Evolutionary conservation across 495 filamentous ascomycete species (phyloP), one percentile per base, ranked within the genome.

Genomic region (Entonaema liquescens): DNA sequence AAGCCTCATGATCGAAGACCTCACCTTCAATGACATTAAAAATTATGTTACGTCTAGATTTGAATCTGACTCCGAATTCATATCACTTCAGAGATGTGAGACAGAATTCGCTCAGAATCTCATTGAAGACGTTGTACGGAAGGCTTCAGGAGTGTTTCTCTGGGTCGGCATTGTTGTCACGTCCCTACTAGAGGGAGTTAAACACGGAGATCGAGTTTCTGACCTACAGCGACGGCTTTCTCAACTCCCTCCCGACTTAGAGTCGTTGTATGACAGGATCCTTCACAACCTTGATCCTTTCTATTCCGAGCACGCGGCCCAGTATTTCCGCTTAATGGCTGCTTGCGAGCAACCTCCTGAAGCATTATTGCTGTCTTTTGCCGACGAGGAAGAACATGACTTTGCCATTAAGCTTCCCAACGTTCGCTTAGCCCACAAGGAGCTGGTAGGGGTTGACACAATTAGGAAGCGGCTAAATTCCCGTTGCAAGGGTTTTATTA

Each of bases 111-210:
- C 31, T 7, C 31, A 64, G 4, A 5, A 35, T 2, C 67, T 78
- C 0, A 47, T 72, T 1, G 2, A 68, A 6, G 31, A 70, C 7
- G 62, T 79, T 7, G 61, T 68, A 11, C 23, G 57, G 11, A 75
- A 72, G 54, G 63, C 76, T 0, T 19, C 68, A 0, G 78, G 76
- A 6, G 77, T 80, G 0, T 79, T 80, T 50, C 68, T 79, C 0
- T 80, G 77, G 78, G 78, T 78, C 11, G 17, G 57, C 12, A 23
- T 80, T 5, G 77, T 80, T 3, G 74, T 79, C 3, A 28, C 33
- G 5, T 72, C 72, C 0, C 52, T 79, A 7, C 52, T 69, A 2
- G 59, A 29, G 1, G 71, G 73, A 2, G 44, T 80, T 3, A 52
- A 7, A 2, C 49, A 64, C 19, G 74, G 59, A 1, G 76, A 77